A percentile compares a stretch with the other conserved stretches of the same genome.
Evolutionary conservation across 1,139 yeast genomes (phyloP).

Genomic region (Fermentozyma sake): DNA sequence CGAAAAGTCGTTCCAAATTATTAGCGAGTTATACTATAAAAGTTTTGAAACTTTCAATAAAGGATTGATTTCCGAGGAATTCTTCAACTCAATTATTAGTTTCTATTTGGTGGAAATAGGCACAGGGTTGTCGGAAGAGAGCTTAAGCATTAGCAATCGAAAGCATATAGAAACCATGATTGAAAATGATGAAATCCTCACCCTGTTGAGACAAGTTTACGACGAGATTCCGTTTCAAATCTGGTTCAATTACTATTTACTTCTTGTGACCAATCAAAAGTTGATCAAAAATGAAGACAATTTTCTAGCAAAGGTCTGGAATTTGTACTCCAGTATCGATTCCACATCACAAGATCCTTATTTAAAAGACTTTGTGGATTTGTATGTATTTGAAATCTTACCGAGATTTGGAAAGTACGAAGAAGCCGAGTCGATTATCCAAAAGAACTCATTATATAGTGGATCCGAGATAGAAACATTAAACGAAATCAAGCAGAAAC

Average conservation of each 20-base stretch:
- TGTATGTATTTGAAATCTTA: conserved; percentile 34
- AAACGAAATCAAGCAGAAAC: conserved; percentile 13
- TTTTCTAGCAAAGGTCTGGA: conserved; percentile 5
- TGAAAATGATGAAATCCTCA: conserved; percentile 16
- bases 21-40: conserved; percentile 19
- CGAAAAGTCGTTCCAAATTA: conserved; percentile 27
- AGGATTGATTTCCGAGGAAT: conserved; percentile 24
- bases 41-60: conserved; percentile 20
- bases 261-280: conserved; percentile 20
- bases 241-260: conserved; percentile 30
- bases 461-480: conserved; percentile 15
- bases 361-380: conserved; percentile 23
- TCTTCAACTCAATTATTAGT: conserved; percentile 30
- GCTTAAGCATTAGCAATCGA: conserved; percentile 2
- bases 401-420: conserved; percentile 26
- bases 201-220: conserved; percentile 16
- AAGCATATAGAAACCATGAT: conserved; percentile 2
- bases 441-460: conserved; percentile 16
- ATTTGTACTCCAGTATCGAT: conserved; percentile 10
- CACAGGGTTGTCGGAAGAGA: conserved; percentile 8
- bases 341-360: conserved; percentile 14
- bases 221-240: conserved; percentile 30
- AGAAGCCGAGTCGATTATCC: conserved; percentile 25
- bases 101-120: conserved; percentile 38
- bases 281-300: conserved; percentile 7